Evolutionary conservation across 495 filamentous ascomycete species (phyloP), one percentile per base, ranked within the genome.

Genomic region (Neurospora discreta): DNA sequence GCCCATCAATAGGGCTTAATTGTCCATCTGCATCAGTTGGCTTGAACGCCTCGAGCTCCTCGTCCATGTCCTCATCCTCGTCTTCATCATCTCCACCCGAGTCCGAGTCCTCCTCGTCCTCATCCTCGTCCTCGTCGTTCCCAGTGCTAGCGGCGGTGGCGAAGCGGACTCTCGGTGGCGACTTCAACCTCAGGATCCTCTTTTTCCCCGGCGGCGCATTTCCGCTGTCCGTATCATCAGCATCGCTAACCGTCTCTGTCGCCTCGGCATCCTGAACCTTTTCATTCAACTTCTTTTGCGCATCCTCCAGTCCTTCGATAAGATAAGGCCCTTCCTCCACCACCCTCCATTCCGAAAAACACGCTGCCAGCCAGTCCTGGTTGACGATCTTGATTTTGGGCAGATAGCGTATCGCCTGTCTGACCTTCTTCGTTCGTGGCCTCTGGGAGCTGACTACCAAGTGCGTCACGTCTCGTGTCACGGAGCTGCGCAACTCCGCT

Each of bases 371-470:
- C 95, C 95, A 99, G 74, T 92, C 90, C 39, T 91, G 91, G 72
- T 88, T 91, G 69, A 99, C 95, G 68, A 99, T 94, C 78, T 93
- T 93, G 81, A 98, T 90, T 26, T 84, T 76, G 5, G 88, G 88
- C 15, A 89, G 87, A 7, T 18, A 65, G 23, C 88, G 88, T 33
- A 89, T 86, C 7, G 95, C 95, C 81, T 92, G 89, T 36, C 89
- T 87, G 52, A 98, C 92, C 80, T 99, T 99, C 42, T 90, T 88
- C 9, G 95, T 98, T n/a, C 95, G 88, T 69, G 92, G 91, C 23
- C 91, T 87, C 8, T 80, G 70, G 3, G 80, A 78, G 58, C 81
- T 85, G 26, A 87, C 85, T 9, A 90, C 86, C 10, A 87, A 74
- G 73, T 89, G 85, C 3, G 86, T 87, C 26, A 87, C 79, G 20